Base-by-base conservation (phyloP, 495 filamentous ascomycete species). In the Podospora pseudocomata region DNA sequence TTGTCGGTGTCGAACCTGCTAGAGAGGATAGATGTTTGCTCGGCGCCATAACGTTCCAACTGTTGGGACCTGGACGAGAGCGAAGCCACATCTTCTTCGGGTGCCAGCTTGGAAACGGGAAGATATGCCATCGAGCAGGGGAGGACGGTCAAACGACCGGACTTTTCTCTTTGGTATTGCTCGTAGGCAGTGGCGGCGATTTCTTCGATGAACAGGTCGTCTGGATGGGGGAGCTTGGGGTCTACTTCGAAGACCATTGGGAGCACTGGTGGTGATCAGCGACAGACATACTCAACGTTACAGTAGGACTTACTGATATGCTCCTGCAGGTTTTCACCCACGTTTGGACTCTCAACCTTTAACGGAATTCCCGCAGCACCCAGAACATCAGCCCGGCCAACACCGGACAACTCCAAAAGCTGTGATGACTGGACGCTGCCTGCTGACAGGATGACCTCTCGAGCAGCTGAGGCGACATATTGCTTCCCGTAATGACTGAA, bases 321-420 rank as follows among this genome's bases (percentile, higher is more conserved):
- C 32, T 87, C 86, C 68, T 88, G 86, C 3, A 88, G 73, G 56
- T 87, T 87, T 62, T 84, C 80, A 5, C 86, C 86, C 2, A 88
- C 86, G 19, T 81, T 81, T 0, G 82, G 73, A 39, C 80, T 81
- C 26, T 81, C 72, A 3, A 86, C 72, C 26, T 81, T 79, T 4
- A 81, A 69, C 0, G 75, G 70, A 27, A 88, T 81, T 0, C 81
- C 80, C 5, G 79, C 79, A 0, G 72, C 71, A 1, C 76, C 60
- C 0, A 88, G 79, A 2, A 86, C 57, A 11, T 71, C 65, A 4
- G 66, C 64, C 11, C 70, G 67, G 0, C 87, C 87, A 28, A 89
- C 78, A 2, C 87, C 87, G 5, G 86, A 88, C 1, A 88, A 73
- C 71, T 88, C 84, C 0, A 89, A 80, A 3, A 89, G 64, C 71